Conservation (phyloP, 2,329 filamentous ascomycete species). For the Trichoderma atroviride region DNA sequence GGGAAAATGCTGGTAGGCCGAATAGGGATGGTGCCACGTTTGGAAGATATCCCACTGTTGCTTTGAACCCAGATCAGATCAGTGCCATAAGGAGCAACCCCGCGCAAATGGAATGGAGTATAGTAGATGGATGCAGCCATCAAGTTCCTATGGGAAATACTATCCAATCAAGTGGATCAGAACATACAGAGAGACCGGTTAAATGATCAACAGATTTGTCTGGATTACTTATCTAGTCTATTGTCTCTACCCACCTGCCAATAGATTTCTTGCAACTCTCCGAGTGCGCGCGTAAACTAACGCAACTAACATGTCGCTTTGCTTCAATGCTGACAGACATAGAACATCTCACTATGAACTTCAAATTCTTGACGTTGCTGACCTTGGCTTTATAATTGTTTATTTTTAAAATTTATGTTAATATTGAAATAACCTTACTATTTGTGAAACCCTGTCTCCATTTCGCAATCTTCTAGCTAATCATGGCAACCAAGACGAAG, state of each 20-base stretch:
- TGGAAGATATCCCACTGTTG: neutral
- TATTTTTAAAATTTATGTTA: neutral
- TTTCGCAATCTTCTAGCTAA: too few species aligned
- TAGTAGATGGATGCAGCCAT: neutral
- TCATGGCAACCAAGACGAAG: too few species aligned
- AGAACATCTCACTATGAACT: neutral
- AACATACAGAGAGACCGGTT: neutral
- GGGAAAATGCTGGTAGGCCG: neutral
- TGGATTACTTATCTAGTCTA: neutral
- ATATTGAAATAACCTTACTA: too few species aligned
- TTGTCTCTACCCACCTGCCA: neutral
- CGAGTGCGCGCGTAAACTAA: neutral
- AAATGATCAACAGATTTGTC: neutral
- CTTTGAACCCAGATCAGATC: neutral
- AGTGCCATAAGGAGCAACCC: neutral
- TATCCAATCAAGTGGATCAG: neutral
- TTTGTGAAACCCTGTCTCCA: too few species aligned
- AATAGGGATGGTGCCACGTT: neutral
- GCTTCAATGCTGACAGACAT: neutral
- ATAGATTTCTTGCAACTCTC: neutral
- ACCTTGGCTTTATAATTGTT: too few species aligned
- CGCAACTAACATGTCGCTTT: too few species aligned
- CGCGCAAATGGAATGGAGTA: neutral
- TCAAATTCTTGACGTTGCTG: neutral
- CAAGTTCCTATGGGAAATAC: neutral